A percentile compares a stretch with the other conserved stretches of the same genome.
phyloP scores from a whole-genome alignment of 768 basidiomycete species.

The Scleroderma bovista region DNA sequence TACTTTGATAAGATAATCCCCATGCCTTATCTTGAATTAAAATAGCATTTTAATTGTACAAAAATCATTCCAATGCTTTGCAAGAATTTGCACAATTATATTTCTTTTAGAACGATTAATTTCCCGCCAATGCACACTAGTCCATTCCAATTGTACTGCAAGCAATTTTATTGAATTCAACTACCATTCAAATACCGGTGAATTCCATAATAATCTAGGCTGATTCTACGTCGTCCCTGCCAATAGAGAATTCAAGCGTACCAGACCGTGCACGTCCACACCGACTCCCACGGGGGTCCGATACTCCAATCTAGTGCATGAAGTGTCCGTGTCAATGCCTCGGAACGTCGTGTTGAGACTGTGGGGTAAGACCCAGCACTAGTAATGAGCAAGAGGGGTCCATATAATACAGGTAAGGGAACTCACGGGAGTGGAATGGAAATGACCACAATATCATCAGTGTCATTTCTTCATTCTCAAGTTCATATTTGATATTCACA shows the following conservation, averaged over 20 bases:
- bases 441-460: slow-evolving; percentile 82
- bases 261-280: slow-evolving; percentile 64
- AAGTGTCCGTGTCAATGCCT: slow-evolving; percentile 57
- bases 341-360: slow-evolving; percentile 65
- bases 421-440: slow-evolving; percentile 91
- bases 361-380: slow-evolving; percentile 83
- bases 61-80: too few species aligned
- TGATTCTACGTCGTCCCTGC: slow-evolving; percentile 74
- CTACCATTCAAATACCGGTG: too few species aligned
- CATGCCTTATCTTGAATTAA: too few species aligned
- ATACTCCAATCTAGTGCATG: slow-evolving; percentile 87
- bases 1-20: too few species aligned
- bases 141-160: too few species aligned
- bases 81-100: too few species aligned
- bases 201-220: too few species aligned
- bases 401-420: neutral
- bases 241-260: slow-evolving; percentile 83
- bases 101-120: too few species aligned
- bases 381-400: slow-evolving; percentile 3
- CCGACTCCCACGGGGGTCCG: slow-evolving; percentile 53
- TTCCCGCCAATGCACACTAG: too few species aligned
- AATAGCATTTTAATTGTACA: too few species aligned
- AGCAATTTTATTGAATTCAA: too few species aligned
- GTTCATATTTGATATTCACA: slow-evolving; percentile 95
- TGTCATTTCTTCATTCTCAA: slow-evolving; percentile 76